Evolutionary conservation across 345 rosid species (phyloP), one percentile per base, ranked within the genome.

Genomic region (Arabis hirsuta): DNA sequence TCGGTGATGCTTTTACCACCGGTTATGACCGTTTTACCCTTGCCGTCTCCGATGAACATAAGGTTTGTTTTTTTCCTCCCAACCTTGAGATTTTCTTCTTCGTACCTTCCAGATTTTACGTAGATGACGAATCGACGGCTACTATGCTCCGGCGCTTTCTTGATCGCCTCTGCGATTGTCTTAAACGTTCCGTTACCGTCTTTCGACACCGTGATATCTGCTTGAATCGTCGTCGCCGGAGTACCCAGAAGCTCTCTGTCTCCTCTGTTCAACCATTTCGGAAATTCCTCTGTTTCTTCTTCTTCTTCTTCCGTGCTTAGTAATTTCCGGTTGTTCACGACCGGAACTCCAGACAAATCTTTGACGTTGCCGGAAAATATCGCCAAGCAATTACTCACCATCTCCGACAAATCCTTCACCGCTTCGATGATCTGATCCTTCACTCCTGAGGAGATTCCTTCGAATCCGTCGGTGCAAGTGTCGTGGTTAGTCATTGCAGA

Each of bases 1-100:
- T 88, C 85, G 12, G 19, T 52, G 9, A 90, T 73, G 54, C 91
- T 92, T 68, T 77, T 95, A 0, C 89, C 79, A 1, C 98, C 97
- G 1, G 97, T 41, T 24, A 95, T 87, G 55, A 95, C 52, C 3
- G 98, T 95, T 65, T 80, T 90, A 43, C 90, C 89, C 91, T 79
- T 88, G 6, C 98, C 99, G 24, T 95, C 99, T 5, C 99, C 98
- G 1, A 95, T 86, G 66, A 95, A 84, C 98, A 90, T 88, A 73
- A 95, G 12, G 60, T 95, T 95, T 14, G 69, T 82, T 16, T 95
- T 95, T 73, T 92, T 95, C 86, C 92, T 95, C 67, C 97, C 99
- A 1, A 92, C 90, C 72, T 95, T 95, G 48, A 95, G 42, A 61
- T 62, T 84, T 0, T 61, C 55, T 65, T 92, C 99, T 82, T 92